Evolutionary conservation across 805 yeast species (phyloP).

Genomic region (Pachysolen tannophilus): DNA sequence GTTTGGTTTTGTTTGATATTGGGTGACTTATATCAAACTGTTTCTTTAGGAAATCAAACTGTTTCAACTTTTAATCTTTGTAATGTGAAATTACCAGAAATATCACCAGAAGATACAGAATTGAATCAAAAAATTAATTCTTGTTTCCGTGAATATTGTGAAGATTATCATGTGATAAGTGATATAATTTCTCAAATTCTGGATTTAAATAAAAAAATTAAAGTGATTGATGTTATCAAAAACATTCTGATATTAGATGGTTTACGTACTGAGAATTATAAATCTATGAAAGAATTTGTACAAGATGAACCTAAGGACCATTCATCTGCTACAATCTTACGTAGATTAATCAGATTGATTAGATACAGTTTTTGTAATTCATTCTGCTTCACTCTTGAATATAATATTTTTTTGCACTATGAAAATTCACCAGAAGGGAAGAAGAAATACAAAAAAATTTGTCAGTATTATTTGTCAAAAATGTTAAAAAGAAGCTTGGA

Average conservation of each 20-base stretch:
- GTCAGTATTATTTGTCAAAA: conserved; percentile 5
- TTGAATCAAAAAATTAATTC: too few species aligned
- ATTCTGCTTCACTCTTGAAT: conserved; percentile 6
- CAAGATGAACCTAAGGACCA: not conserved
- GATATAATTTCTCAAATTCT: not conserved
- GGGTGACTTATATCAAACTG: conserved; percentile 6
- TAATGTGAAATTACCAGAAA: conserved; percentile 3
- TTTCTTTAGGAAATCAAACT: conserved; percentile 5
- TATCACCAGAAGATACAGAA: not conserved
- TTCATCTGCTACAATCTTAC: not conserved
- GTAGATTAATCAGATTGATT: conserved; percentile 3
- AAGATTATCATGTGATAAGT: not conserved
- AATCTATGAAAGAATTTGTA: conserved; percentile 2
- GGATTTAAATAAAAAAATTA: not conserved
- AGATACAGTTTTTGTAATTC: conserved; percentile 5
- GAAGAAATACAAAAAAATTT: too few species aligned
- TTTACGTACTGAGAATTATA: not conserved
- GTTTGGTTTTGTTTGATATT: conserved; percentile 4
- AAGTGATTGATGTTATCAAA: not conserved
- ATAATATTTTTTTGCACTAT: conserved; percentile 6
- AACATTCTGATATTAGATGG: conserved; percentile 2
- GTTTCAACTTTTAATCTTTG: not conserved
- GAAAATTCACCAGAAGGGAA: not conserved
- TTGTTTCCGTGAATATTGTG: conserved; percentile 1
- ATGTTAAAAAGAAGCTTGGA: conserved; percentile 4